These are phyloP conservation scores for Posidonia oceanica DNA, from an alignment of 116 monocot genomes.

Conservation along the genomic window DNA sequence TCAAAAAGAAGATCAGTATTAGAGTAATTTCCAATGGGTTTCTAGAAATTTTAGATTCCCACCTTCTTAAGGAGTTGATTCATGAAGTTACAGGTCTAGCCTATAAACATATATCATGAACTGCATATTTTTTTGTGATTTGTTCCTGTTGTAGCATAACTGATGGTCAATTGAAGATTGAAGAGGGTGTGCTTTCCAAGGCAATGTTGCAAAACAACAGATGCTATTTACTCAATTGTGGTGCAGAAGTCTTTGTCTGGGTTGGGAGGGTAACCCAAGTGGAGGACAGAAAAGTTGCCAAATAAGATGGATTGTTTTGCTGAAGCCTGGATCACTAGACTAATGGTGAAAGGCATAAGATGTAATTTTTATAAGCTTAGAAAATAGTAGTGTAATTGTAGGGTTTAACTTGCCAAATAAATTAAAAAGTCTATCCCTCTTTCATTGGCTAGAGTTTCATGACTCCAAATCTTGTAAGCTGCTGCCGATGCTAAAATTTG, in stretches of 20 bases:
- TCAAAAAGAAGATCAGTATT: no score
- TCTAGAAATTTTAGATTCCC: no score
- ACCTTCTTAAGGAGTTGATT: no score
- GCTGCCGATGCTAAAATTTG: not conserved
- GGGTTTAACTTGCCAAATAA: not conserved
- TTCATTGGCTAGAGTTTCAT: slow-evolving; percentile 1
- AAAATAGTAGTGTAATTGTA: not conserved
- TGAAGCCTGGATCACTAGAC: not conserved
- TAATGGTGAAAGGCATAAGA: not conserved
- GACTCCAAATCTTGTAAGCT: not conserved
- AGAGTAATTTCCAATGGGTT: no score
- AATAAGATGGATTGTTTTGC: slow-evolving; percentile 32
- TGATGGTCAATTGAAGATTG: slow-evolving; percentile 59
- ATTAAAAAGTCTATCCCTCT: not conserved
- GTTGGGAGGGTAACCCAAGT: slow-evolving; percentile 87
- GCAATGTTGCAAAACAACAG: slow-evolving; percentile 76
- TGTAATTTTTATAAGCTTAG: not conserved
- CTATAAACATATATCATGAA: not conserved
- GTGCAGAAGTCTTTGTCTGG: slow-evolving; percentile 91
- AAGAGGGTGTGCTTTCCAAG: slow-evolving; percentile 62
- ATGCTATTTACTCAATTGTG: slow-evolving; percentile 92
- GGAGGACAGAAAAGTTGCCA: slow-evolving; percentile 85
- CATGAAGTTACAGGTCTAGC: not conserved
- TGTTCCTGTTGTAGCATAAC: slow-evolving; percentile 41
- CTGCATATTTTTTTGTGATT: not conserved